These are phyloP conservation scores for Kitagawia praeruptora DNA, from an alignment of 129 eudicot genomes.

Conservation along the genomic window DNA sequence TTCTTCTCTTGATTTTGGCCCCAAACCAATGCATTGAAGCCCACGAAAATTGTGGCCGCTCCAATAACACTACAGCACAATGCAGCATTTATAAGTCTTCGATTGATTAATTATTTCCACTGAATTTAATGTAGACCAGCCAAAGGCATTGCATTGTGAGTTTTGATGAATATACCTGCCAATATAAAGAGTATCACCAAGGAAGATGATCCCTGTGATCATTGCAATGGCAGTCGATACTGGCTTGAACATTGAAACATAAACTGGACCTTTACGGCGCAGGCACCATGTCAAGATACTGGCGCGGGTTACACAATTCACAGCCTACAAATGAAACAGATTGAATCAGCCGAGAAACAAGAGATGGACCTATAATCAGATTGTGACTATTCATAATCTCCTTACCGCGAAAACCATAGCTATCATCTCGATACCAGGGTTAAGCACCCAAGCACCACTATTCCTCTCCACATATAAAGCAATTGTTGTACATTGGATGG, in stretches of 20 bases:
- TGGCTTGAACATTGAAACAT: constrained; percentile 1
- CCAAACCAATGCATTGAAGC: neutral
- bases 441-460: neutral
- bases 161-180: neutral
- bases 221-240: neutral
- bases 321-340: neutral
- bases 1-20: neutral
- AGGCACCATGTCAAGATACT: neutral
- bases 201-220: neutral
- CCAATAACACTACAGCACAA: neutral
- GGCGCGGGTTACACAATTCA: neutral
- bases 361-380: neutral
- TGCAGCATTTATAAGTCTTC: neutral
- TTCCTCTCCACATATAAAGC: neutral
- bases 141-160: neutral
- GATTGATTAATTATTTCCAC: neutral
- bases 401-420: neutral
- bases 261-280: neutral
- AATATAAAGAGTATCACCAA: neutral
- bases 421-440: neutral
- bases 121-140: neutral
- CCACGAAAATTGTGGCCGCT: neutral
- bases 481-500: neutral
- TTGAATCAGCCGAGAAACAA: neutral
- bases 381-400: neutral